phyloP scores from a whole-genome alignment of 495 filamentous ascomycete genomes.

The Penicillium malachiteum region DNA sequence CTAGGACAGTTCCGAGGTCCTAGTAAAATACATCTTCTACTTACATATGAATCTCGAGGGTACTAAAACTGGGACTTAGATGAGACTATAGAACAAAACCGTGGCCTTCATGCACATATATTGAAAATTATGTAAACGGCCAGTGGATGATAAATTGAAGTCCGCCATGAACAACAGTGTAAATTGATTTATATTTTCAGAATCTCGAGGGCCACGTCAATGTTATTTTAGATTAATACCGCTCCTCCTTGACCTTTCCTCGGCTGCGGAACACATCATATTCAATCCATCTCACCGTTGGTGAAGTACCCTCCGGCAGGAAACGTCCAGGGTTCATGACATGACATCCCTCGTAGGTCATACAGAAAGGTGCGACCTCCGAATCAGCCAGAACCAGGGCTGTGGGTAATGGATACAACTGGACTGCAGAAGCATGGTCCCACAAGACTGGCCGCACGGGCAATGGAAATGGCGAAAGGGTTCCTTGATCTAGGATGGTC shows the following conservation, averaged over 20 bases:
- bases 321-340: slow-evolving; percentile 91
- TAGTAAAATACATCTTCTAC: too few species aligned
- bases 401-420: slow-evolving; percentile 85
- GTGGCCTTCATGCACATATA: too few species aligned
- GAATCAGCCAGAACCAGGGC: slow-evolving; percentile 78
- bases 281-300: slow-evolving; percentile 78
- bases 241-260: slow-evolving; percentile 52
- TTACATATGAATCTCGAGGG: too few species aligned
- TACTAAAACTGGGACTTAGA: too few species aligned
- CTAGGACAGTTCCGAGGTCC: too few species aligned
- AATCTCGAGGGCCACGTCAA: too few species aligned
- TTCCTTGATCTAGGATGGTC: slow-evolving; percentile 89
- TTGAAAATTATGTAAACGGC: too few species aligned
- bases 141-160: too few species aligned
- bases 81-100: too few species aligned
- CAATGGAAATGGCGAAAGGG: slow-evolving; percentile 80
- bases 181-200: too few species aligned
- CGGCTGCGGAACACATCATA: slow-evolving; percentile 65
- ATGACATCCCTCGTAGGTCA: slow-evolving; percentile 92
- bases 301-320: slow-evolving; percentile 59
- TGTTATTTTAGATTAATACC: slow-evolving; percentile 17
- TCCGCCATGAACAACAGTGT: too few species aligned
- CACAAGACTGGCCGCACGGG: slow-evolving; percentile 76
- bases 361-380: slow-evolving; percentile 72
- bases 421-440: slow-evolving; percentile 73